Percentiles rank a stretch among this genome's conserved stretches.
These are phyloP conservation scores for Neurospora terricola DNA, from an alignment of 495 filamentous ascomycete genomes.

Conservation along the genomic window DNA sequence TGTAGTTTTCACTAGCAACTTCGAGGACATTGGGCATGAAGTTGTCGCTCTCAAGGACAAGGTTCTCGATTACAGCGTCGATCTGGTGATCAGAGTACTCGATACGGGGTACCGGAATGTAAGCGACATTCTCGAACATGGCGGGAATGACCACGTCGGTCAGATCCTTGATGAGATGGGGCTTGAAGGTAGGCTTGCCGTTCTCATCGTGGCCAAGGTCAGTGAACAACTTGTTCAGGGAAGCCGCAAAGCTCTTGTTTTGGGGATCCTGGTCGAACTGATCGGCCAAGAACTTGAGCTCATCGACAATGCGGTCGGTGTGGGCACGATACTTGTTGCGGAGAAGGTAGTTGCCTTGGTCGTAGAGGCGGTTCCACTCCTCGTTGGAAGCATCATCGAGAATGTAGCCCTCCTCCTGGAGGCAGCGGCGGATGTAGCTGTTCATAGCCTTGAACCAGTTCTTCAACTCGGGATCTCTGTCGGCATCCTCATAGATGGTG, in stretches of 20 bases:
- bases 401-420: slow-evolving; percentile 85
- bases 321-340: slow-evolving; percentile 81
- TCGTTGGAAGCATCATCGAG: slow-evolving; percentile 72
- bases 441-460: slow-evolving; percentile 80
- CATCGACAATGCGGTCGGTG: slow-evolving; percentile 78
- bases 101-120: slow-evolving; percentile 88
- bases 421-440: slow-evolving; percentile 66
- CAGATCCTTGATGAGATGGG: slow-evolving; percentile 80
- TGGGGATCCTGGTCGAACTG: slow-evolving; percentile 84
- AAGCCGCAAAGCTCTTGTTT: slow-evolving; percentile 67
- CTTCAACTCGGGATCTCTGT: slow-evolving; percentile 77
- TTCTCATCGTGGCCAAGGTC: slow-evolving; percentile 72
- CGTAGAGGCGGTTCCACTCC: slow-evolving; percentile 77
- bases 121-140: slow-evolving; percentile 77
- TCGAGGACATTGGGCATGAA: slow-evolving; percentile 93
- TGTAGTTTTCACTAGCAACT: slow-evolving; percentile 87
- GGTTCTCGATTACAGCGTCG: slow-evolving; percentile 86
- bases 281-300: slow-evolving; percentile 77
- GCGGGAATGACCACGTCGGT: slow-evolving; percentile 77
- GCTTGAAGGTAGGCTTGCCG: slow-evolving; percentile 84
- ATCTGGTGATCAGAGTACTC: slow-evolving; percentile 81
- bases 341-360: slow-evolving; percentile 79
- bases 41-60: slow-evolving; percentile 93
- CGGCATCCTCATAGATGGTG: slow-evolving; percentile 81
- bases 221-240: slow-evolving; percentile 75